These are phyloP conservation scores for Phytophthora pini DNA, from an alignment of 352 stramenopile genomes.

Conservation along the genomic window DNA sequence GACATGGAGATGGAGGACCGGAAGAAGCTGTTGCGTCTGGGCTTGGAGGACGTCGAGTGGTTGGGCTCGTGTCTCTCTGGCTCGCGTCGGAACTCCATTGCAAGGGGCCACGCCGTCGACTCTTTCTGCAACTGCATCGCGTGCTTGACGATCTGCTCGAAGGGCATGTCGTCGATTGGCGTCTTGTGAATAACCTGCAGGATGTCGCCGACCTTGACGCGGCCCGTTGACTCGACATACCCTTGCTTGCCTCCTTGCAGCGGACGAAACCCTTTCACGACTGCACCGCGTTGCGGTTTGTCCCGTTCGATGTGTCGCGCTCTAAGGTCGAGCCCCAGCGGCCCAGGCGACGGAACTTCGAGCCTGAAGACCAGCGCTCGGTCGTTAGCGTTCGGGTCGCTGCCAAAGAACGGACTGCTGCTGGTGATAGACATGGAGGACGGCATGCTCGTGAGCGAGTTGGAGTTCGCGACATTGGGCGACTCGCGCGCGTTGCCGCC, in stretches of 20 bases:
- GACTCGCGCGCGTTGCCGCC: slow-evolving; percentile 45
- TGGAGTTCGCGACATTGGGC: slow-evolving; percentile 35
- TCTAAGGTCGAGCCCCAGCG: slow-evolving; percentile 75
- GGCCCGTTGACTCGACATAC: slow-evolving; percentile 78
- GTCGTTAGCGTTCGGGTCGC: slow-evolving; percentile 61
- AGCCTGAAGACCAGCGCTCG: slow-evolving; percentile 74
- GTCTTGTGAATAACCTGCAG: slow-evolving; percentile 82
- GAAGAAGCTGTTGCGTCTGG: slow-evolving; percentile 80
- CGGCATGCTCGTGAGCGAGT: slow-evolving; percentile 48
- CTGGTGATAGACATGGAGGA: slow-evolving; percentile 49
- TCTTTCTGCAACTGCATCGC: slow-evolving; percentile 79
- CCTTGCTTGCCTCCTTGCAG: slow-evolving; percentile 54
- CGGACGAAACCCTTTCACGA: slow-evolving; percentile 83
- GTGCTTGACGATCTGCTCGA: slow-evolving; percentile 85
- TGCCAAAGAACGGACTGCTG: slow-evolving; percentile 61
- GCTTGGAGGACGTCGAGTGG: slow-evolving; percentile 35
- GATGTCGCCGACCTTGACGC: slow-evolving; percentile 82
- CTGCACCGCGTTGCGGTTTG: slow-evolving; percentile 73
- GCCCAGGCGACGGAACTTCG: slow-evolving; percentile 72
- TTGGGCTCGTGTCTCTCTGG: slow-evolving; percentile 41
- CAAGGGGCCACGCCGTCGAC: slow-evolving; percentile 67
- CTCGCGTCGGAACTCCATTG: slow-evolving; percentile 81
- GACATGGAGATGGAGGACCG: slow-evolving; percentile 67
- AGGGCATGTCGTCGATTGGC: slow-evolving; percentile 81
- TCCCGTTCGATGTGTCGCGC: slow-evolving; percentile 78